Evolutionary conservation across 163 green algal genomes (phyloP).

Genomic region (Trebouxiophyceae sp.): DNA sequence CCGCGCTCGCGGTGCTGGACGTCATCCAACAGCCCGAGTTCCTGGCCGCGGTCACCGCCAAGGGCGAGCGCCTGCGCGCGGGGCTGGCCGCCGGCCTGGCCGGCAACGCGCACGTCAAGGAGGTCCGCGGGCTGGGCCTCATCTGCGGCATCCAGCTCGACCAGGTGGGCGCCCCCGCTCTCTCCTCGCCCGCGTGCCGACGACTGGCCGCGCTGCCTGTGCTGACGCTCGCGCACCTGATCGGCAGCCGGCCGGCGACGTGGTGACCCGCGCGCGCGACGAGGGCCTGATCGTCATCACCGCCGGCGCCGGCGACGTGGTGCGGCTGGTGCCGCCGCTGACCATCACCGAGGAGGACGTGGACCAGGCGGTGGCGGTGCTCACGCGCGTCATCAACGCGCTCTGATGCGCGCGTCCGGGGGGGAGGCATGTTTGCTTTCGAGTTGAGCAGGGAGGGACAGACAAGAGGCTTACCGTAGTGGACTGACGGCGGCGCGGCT

Average conservation of each 20-base stretch:
- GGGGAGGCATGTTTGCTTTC: too few relatives aligned
- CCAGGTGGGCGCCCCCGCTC: conserved; percentile 24
- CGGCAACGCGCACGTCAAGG: conserved; percentile 59
- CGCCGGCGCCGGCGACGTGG: conserved; percentile 85
- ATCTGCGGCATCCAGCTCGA: conserved; percentile 93
- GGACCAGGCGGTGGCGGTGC: conserved; percentile 43
- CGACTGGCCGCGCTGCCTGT: too few relatives aligned
- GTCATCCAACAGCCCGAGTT: conserved; percentile 77
- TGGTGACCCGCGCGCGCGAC: conserved; percentile 64
- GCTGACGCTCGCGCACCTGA: too few relatives aligned
- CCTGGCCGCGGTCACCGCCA: conserved; percentile 45
- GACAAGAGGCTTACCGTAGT: too few relatives aligned
- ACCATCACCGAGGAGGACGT: conserved; percentile 84
- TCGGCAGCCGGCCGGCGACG: conserved; percentile 48
- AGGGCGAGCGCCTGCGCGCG: conserved; percentile 69
- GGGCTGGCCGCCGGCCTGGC: conserved; percentile 38
- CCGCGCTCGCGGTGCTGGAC: conserved; percentile 83
- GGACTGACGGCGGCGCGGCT: too few relatives aligned
- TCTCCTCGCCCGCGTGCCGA: too few relatives aligned
- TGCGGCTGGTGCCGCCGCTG: conserved; percentile 94
- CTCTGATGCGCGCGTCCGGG: too few relatives aligned
- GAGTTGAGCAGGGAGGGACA: too few relatives aligned
- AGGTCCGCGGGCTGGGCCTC: conserved; percentile 86
- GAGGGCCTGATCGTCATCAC: conserved; percentile 92
- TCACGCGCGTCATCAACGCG: conserved; percentile 32